Base-by-base conservation (phyloP, 805 yeast genomes). In the Soucietia sequanensis region DNA sequence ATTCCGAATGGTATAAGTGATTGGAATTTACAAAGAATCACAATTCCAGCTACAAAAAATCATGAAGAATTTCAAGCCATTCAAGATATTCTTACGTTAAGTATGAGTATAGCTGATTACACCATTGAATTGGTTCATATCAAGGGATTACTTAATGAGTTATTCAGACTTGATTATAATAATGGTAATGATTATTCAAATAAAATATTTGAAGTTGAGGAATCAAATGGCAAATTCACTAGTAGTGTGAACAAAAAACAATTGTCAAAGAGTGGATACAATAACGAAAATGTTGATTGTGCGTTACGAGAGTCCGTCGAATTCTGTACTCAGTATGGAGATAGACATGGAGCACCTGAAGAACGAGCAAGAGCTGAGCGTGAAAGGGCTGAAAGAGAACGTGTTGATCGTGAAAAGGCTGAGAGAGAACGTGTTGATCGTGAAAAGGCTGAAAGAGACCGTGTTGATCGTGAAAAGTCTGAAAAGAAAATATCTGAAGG, bases 51-150 rank as follows among this genome's bases (percentile, higher is more conserved):
- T 30, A 19, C 33, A 14, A 20, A 27, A 21, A 25, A 25, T n/a
- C 25, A 42, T 12, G 39, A 40, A 3, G 42, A 18, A 3, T 18
- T 21, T 14, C 5, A 13, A 19, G 31, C 20, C 4, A 29, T 29
- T 13, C 17, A 51, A 5, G 68, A 62, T 39, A 48, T 48, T 23
- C 34, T 65, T 42, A 55, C 68, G 2, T 50, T 68, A 16, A 45
- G 70, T 3, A 44, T 62, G 8, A 65, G 71, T 1, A 60, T 60
- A 16, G 58, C 62, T 6, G 73, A 68, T 44, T 43, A 47, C 19
- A 64, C 68, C 11, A 64, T 64, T 11, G 58, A 58, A 31, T 46
- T 56, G 9, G 38, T 68, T 11, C 62, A 65, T 37, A 47, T 68
- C 8, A 53, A 48, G 31, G 67, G 68, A 2, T 35, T 65, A 4